Evolutionary conservation across 495 filamentous ascomycete genomes (phyloP).

Genomic region (Penicillium pulvis): DNA sequence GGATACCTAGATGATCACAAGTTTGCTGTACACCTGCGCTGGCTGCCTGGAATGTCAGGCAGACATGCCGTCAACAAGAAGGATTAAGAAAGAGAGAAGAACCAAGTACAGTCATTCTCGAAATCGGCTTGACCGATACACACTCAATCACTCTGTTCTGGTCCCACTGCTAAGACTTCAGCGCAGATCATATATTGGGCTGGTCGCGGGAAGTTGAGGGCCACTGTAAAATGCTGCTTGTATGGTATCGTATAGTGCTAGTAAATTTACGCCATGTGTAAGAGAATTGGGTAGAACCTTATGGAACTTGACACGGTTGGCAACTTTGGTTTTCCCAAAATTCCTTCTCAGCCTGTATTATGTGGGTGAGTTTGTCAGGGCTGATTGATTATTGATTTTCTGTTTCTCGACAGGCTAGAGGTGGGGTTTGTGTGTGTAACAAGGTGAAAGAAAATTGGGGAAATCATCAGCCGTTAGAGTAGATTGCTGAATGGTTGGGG

Average conservation of each 20-base stretch:
- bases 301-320: not conserved
- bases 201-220: not conserved
- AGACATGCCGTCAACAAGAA: not conserved
- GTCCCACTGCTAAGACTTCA: not conserved
- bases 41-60: not conserved
- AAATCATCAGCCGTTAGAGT: too few species aligned
- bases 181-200: not conserved
- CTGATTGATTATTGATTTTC: too few species aligned
- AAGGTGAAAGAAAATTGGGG: too few species aligned
- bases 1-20: too few species aligned
- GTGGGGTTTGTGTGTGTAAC: too few species aligned
- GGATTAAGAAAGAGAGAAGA: too few species aligned
- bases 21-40: too few species aligned
- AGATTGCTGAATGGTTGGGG: too few species aligned
- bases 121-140: constrained; percentile 2
- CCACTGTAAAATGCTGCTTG: not conserved
- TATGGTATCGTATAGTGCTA: not conserved
- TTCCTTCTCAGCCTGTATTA: too few species aligned
- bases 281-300: not conserved
- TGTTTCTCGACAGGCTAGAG: too few species aligned
- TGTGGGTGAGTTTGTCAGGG: too few species aligned
- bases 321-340: too few species aligned
- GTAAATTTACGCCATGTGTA: not conserved
- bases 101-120: not conserved
- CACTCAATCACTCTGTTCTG: constrained; percentile 1